Base-by-base conservation (phyloP, 345 rosid species). In the Heritiera littoralis region DNA sequence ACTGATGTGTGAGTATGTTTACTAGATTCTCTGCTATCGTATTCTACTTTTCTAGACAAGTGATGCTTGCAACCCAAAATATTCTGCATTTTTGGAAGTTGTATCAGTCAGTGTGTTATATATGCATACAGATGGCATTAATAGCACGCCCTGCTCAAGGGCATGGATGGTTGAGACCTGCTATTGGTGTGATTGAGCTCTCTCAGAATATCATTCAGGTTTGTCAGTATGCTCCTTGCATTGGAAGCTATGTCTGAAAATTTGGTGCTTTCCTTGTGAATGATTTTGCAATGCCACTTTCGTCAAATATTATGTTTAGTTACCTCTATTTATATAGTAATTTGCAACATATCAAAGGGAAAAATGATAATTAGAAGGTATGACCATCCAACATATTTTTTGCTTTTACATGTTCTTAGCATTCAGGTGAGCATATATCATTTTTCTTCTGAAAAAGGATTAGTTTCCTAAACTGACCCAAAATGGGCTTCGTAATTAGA, bases 101-200 rank as follows among this genome's bases (percentile, higher is more conserved):
- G 32, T 56, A 46, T 78, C 52, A 84, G 65, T 38, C 63, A 67
- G 49, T 67, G 2, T 55, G 67, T n/a, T 68, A 65, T 81, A 18
- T 48, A 18, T 55, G 65, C n/a, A 38, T 83, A 81, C 90, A 97
- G 99, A 93, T 97, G 99, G 98, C 99, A 13, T 86, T 97, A 79
- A 85, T 88, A 78, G 98, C 99, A 4, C 98, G 94, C 52, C 90
- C 92, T 80, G 82, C 94, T 48, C 98, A 90, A 85, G 98, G 95
- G 70, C 95, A 90, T 88, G 99, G 99, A 85, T 94, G 99, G 99
- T 87, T 94, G 82, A 93, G 99, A 85, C 99, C 99, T 83, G 98
- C 97, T 40, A 80, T 86, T 61, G 99, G 99, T 79, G 97, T 97
- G 65, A 85, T 89, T 81, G 99, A 97, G 86, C 98, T 97, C 74